These are phyloP conservation scores for Rubia yunnanensis DNA, from an alignment of 257 asterid genomes.

Conservation along the genomic window DNA sequence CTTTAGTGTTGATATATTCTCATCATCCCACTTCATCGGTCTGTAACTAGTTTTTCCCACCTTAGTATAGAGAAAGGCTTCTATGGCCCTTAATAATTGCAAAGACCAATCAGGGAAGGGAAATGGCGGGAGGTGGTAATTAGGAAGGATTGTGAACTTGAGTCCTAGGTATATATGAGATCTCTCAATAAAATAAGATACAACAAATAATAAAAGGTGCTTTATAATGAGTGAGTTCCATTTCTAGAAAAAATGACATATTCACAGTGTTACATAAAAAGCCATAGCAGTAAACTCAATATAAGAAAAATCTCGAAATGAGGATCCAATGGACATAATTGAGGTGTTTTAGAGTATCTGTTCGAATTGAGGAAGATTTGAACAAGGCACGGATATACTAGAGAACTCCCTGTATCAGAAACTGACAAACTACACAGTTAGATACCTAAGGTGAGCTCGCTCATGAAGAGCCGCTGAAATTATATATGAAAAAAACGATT, in stretches of 20 bases:
- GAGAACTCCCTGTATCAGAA: not conserved
- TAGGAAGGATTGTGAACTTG: not conserved
- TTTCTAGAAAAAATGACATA: not conserved
- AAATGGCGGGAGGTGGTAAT: not conserved
- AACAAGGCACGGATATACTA: not conserved
- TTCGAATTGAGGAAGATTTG: not conserved
- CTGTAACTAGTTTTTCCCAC: no score
- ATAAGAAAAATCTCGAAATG: not conserved
- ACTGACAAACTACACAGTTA: not conserved
- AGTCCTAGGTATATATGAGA: no score
- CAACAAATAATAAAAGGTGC: not conserved
- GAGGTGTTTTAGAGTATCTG: no score
- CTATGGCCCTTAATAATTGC: not conserved
- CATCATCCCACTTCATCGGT: no score
- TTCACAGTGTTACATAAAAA: not conserved
- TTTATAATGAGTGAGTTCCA: not conserved
- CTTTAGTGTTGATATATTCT: no score
- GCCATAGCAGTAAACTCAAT: not conserved
- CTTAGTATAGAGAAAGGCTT: slow-evolving; percentile 1
- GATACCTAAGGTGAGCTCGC: not conserved
- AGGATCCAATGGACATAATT: not conserved
- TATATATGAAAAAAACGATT: no score
- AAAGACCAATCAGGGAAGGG: not conserved
- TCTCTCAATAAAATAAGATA: not conserved
- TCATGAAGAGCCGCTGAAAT: not conserved